phyloP scores from a whole-genome alignment of 176 grass and related monocot genomes.

The Elymus sibiricus region DNA sequence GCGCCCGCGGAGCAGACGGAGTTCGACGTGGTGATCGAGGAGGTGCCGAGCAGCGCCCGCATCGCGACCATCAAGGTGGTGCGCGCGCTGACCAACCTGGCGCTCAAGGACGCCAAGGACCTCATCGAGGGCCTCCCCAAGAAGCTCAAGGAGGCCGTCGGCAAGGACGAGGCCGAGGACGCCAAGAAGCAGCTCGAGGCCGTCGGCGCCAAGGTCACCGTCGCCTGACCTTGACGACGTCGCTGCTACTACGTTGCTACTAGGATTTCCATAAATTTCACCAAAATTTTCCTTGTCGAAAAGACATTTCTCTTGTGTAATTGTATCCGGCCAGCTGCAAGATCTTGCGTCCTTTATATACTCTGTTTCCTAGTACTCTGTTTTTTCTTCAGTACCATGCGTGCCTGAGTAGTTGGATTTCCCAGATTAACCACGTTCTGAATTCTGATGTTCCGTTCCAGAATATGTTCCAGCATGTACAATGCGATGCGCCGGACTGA shows the following conservation, averaged over 20 bases:
- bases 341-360: neutral
- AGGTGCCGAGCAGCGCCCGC: constrained; percentile 50
- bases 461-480: no score
- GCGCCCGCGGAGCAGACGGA: constrained; percentile 44
- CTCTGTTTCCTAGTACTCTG: neutral
- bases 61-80: constrained; percentile 65
- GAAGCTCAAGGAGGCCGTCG: constrained; percentile 61
- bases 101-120: constrained; percentile 67
- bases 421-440: neutral
- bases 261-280: neutral
- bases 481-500: no score
- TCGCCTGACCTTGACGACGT: neutral
- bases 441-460: neutral
- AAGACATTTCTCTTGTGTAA: neutral
- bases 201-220: constrained; percentile 54
- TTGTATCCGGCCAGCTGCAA: neutral
- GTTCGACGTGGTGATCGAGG: constrained; percentile 60
- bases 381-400: neutral
- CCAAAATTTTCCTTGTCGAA: neutral
- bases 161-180: constrained; percentile 56
- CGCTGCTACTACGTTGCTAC: neutral
- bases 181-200: constrained; percentile 62
- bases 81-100: constrained; percentile 39
- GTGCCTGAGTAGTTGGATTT: neutral
- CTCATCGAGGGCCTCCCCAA: constrained; percentile 66